Conservation (phyloP, 1,284 basidiomycete species). For the Neolentinus lepideus region DNA sequence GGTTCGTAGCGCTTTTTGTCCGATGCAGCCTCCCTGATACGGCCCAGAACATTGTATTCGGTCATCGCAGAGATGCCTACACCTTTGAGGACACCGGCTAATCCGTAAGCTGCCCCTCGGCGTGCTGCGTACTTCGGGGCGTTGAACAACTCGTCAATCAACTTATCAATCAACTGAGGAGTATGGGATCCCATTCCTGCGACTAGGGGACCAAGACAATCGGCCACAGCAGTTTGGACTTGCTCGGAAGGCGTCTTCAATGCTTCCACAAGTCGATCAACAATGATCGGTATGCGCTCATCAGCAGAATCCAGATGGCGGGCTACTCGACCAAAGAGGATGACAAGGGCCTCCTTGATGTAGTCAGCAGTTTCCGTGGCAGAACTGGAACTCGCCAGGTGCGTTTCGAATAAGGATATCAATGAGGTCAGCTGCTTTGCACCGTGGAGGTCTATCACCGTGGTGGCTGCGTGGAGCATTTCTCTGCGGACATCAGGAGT, state of each 20-base stretch:
- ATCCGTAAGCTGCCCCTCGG: slow-evolving; percentile 92
- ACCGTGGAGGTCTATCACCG: slow-evolving; percentile 84
- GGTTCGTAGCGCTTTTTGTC: slow-evolving; percentile 88
- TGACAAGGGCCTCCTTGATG: slow-evolving; percentile 93
- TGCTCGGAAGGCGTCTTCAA: slow-evolving; percentile 94
- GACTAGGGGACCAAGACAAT: slow-evolving; percentile 88
- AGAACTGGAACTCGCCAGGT: slow-evolving; percentile 58
- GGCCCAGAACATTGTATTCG: slow-evolving; percentile 74
- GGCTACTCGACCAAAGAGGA: slow-evolving; percentile 91
- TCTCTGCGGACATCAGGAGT: slow-evolving; percentile 75
- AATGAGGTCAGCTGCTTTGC: slow-evolving; percentile 66
- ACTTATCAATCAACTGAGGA: slow-evolving; percentile 65
- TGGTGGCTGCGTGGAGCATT: slow-evolving; percentile 83
- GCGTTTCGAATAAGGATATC: slow-evolving; percentile 81
- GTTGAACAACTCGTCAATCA: slow-evolving; percentile 73
- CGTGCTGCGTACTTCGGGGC: slow-evolving; percentile 87
- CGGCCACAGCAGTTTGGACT: slow-evolving; percentile 95
- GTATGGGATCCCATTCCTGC: slow-evolving; percentile 61
- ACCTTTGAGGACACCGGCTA: slow-evolving; percentile 91
- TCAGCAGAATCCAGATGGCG: slow-evolving; percentile 81
- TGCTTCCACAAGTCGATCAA: slow-evolving; percentile 87
- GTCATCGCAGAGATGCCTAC: slow-evolving; percentile 83
- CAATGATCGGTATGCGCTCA: slow-evolving; percentile 73
- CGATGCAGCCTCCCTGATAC: slow-evolving; percentile 73
- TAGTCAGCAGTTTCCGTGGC: slow-evolving; percentile 75